Evolutionary conservation across 1,139 yeast genomes (phyloP).

Genomic region (Suhomyces terraborum): DNA sequence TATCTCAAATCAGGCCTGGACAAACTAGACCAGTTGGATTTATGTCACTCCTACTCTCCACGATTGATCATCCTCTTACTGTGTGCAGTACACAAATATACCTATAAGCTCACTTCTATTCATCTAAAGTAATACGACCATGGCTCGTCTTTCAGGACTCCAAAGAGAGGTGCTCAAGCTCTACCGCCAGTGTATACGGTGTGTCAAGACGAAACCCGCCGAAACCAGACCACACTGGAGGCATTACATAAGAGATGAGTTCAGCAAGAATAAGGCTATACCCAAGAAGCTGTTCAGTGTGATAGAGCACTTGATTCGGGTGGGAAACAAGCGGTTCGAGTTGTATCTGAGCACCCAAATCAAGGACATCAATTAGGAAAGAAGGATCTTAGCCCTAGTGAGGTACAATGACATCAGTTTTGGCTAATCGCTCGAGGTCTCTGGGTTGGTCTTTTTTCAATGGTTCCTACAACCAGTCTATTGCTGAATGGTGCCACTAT

Average conservation of each 20-base stretch:
- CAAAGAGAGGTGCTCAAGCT: slow-evolving; percentile 65
- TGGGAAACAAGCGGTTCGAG: slow-evolving; percentile 72
- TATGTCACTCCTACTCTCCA: no score
- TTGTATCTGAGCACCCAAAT: slow-evolving; percentile 69
- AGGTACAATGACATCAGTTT: not conserved
- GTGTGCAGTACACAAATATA: not conserved
- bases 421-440: no score
- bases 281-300: slow-evolving; percentile 83
- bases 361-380: slow-evolving; percentile 54
- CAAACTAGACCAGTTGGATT: no score
- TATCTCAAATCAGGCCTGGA: no score
- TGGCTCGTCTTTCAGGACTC: slow-evolving; percentile 57
- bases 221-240: slow-evolving; percentile 50
- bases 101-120: not conserved
- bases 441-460: no score
- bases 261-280: slow-evolving; percentile 56
- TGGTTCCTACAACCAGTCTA: no score
- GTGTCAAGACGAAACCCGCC: slow-evolving; percentile 57
- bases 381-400: no score
- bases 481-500: no score
- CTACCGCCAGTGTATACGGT: slow-evolving; percentile 60
- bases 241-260: slow-evolving; percentile 55
- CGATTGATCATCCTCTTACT: no score
- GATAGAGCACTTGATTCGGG: slow-evolving; percentile 79
- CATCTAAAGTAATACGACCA: slow-evolving; percentile 15